Evolutionary conservation across 371 early-diverging fungal species (phyloP).

Genomic region (Batkoa obscura): DNA sequence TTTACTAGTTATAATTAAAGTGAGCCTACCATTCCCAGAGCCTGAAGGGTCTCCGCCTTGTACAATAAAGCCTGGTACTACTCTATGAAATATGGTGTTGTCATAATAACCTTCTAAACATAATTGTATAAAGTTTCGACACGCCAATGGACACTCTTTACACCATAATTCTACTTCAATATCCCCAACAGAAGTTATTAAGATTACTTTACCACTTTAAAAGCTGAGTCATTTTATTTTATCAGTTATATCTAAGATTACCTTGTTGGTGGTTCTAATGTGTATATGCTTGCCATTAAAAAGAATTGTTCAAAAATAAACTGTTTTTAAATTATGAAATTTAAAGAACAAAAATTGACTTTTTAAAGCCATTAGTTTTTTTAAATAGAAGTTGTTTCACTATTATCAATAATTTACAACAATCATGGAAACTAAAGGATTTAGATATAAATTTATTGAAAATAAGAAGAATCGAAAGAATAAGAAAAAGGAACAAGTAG

Average conservation of each 20-base stretch:
- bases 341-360: too few relatives aligned
- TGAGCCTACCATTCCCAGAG: slow-evolving; percentile 35
- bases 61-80: slow-evolving; percentile 71
- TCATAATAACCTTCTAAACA: slow-evolving; percentile 71
- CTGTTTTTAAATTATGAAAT: too few relatives aligned
- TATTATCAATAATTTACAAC: too few relatives aligned
- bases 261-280: slow-evolving; percentile 52
- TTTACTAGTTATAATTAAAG: background rate
- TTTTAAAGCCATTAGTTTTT: too few relatives aligned
- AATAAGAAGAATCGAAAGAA: too few relatives aligned
- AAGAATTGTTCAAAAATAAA: background rate
- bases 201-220: slow-evolving; percentile 65
- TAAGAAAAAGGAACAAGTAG: too few relatives aligned
- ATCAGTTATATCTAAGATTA: slow-evolving; percentile 8
- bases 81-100: slow-evolving; percentile 68
- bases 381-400: too few relatives aligned
- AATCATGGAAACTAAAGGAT: too few relatives aligned
- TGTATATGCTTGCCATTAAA: slow-evolving; percentile 48
- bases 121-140: slow-evolving; percentile 84
- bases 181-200: slow-evolving; percentile 73
- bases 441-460: too few relatives aligned
- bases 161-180: slow-evolving; percentile 86
- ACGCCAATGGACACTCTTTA: slow-evolving; percentile 77
- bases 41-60: slow-evolving; percentile 97
- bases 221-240: background rate